These are phyloP conservation scores for Candida albicans DNA, from an alignment of 1,139 yeast genomes.

Conservation along the genomic window DNA sequence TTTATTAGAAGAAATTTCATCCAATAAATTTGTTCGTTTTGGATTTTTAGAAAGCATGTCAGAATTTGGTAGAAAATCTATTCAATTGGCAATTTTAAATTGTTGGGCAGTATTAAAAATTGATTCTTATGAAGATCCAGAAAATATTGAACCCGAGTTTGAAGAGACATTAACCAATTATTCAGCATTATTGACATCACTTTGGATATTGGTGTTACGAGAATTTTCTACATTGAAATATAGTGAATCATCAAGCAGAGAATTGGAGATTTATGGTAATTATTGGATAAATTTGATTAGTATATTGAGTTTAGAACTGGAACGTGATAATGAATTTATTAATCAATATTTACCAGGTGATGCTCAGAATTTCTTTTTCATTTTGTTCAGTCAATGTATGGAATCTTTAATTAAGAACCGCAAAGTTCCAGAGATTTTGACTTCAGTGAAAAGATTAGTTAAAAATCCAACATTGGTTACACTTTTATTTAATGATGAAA, in stretches of 20 bases:
- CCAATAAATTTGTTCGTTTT: conserved; percentile 43
- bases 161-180: conserved; percentile 56
- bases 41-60: conserved; percentile 46
- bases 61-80: conserved; percentile 58
- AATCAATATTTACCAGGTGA: conserved; percentile 51
- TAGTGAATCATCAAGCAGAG: conserved; percentile 48
- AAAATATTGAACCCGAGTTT: conserved; percentile 35
- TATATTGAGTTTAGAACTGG: conserved; percentile 69
- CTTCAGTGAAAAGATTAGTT: conserved; percentile 58
- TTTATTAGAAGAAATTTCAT: conserved; percentile 63
- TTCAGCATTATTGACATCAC: conserved; percentile 59
- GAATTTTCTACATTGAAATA: conserved; percentile 74
- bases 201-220: conserved; percentile 76
- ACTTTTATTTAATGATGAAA: conserved; percentile 62
- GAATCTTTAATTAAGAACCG: conserved; percentile 62
- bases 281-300: conserved; percentile 82
- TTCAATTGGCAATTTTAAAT: conserved; percentile 70
- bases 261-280: conserved; percentile 55
- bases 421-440: conserved; percentile 45
- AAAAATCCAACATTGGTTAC: conserved; percentile 58
- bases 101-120: conserved; percentile 87
- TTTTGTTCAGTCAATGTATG: conserved; percentile 80
- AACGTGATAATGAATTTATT: conserved; percentile 47
- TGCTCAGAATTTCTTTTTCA: conserved; percentile 72
- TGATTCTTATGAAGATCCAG: conserved; percentile 36